Evolutionary conservation across 441 rosid genomes (phyloP), one percentile per base, ranked within the genome.

Genomic region (Gossypium trilobum): DNA sequence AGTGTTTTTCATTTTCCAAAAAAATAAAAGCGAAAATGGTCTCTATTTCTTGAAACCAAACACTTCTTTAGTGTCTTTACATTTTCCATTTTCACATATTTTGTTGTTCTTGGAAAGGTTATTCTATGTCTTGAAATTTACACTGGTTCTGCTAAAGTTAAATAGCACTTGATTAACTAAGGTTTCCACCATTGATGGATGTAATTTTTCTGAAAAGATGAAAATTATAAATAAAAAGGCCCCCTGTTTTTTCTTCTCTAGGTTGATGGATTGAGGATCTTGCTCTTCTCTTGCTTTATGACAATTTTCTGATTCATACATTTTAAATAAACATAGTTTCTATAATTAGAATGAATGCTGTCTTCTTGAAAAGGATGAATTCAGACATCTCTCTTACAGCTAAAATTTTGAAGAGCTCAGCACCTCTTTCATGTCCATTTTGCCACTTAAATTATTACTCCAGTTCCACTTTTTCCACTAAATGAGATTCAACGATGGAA

Each of bases 141-240:
- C 52, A 13, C 31, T n/a, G 42, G 22, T 68, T 52, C 31, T 68
- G 11, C 31, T 36, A 54, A 29, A 29, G 11, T 54, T 69, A 52
- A 36, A 17, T 19, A 54, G 50, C 73, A 69, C n/a, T 55, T 33
- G 31, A 54, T 19, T 55, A 10, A 29, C 5, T 19, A 23, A 48
- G 70, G 27, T 22, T 66, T n/a, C 23, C 65, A 33, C 67, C 11
- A 25, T 48, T 67, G 17, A 67, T 48, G 58, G 71, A 10, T 48
- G 71, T 48, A 7, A 25, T 29, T 20, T 46, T 39, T 39, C 46
- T 39, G 46, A 9, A 39, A 50, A 59, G 64, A 27, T 59, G 17
- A 59, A 59, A 58, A 59, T 13, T 13, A 57, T 57, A 59, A 17
- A 59, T 27, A 25, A 59, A 27, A 27, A n/a, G 8, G 20, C 55